phyloP scores from a whole-genome alignment of 2,329 filamentous ascomycete genomes.

The Epichloe hybrida region DNA sequence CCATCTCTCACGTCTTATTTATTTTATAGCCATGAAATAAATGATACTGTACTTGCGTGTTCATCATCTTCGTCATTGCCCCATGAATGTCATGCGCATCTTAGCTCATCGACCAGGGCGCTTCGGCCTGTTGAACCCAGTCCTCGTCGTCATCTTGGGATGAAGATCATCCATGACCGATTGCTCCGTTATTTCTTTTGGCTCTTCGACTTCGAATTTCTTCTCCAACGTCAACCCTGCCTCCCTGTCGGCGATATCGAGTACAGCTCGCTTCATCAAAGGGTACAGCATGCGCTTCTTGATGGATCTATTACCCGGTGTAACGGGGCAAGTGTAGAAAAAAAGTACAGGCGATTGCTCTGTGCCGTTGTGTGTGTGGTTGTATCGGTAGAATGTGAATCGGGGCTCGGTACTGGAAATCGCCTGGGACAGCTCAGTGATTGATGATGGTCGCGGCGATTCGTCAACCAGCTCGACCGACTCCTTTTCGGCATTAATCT shows the following conservation, averaged over 20 bases:
- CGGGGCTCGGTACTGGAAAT: slow-evolving; percentile 59
- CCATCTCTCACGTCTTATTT: neutral
- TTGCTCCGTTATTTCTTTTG: slow-evolving; percentile 56
- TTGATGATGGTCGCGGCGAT: slow-evolving; percentile 37
- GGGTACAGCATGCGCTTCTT: slow-evolving; percentile 81
- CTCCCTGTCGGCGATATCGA: slow-evolving; percentile 51
- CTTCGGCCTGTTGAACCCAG: slow-evolving; percentile 65
- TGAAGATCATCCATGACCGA: slow-evolving; percentile 53
- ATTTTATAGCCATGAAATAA: neutral
- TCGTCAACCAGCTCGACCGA: slow-evolving; percentile 50
- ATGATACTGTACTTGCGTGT: neutral
- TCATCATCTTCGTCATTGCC: neutral
- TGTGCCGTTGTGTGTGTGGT: slow-evolving; percentile 38
- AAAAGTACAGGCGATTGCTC: slow-evolving; percentile 53
- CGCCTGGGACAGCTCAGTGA: slow-evolving; percentile 40
- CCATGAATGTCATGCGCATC: neutral
- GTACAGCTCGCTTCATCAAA: slow-evolving; percentile 51
- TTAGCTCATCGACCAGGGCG: slow-evolving; percentile 52
- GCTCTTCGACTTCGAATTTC: slow-evolving; percentile 55
- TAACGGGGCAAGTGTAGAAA: slow-evolving; percentile 67
- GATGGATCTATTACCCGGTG: slow-evolving; percentile 52
- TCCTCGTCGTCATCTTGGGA: slow-evolving; percentile 50
- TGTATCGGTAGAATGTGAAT: slow-evolving; percentile 65
- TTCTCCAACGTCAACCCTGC: slow-evolving; percentile 55
- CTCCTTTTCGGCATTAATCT: slow-evolving; percentile 60